A percentile compares a stretch with the other conserved stretches of the same genome.
Conservation (phyloP, 345 rosid species). For the Dimocarpus longan region DNA sequence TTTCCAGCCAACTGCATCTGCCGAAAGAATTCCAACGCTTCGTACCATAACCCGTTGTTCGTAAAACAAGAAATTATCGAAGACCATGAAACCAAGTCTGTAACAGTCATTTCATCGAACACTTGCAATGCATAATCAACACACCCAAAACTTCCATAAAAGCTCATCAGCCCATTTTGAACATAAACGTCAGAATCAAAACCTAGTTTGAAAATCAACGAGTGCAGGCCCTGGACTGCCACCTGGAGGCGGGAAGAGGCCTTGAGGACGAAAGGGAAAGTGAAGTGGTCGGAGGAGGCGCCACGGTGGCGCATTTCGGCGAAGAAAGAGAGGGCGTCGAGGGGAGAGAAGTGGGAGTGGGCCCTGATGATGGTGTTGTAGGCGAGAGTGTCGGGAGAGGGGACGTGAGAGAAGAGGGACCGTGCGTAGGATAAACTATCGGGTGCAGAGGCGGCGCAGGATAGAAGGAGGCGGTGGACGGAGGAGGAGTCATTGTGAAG, state of each 20-base stretch:
- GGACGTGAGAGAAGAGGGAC: conserved; percentile 29
- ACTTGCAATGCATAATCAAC: conserved; percentile 32
- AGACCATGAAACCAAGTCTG: conserved; percentile 56
- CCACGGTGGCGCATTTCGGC: conserved; percentile 39
- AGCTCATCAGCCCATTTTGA: conserved; percentile 42
- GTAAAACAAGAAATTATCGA: conserved; percentile 40
- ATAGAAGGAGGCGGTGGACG: conserved; percentile 39
- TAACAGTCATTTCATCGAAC: conserved; percentile 47
- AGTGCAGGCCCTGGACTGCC: conserved; percentile 34
- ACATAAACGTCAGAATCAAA: conserved; percentile 35
- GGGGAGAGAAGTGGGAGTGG: conserved; percentile 41
- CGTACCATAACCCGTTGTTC: conserved; percentile 42
- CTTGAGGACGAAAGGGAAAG: conserved; percentile 64
- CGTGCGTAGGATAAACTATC: conserved; percentile 36
- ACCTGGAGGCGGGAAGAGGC: conserved; percentile 42
- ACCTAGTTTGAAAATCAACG: conserved; percentile 44
- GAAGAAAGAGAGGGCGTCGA: conserved; percentile 40
- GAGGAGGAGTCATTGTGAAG: conserved; percentile 22
- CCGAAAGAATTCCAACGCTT: conserved; percentile 46
- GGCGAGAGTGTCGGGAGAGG: conserved; percentile 39
- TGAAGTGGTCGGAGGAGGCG: conserved; percentile 46
- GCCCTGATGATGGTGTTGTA: conserved; percentile 51
- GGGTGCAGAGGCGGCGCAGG: conserved; percentile 34
- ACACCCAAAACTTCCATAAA: conserved; percentile 31
- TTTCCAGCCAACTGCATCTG: conserved; percentile 39